A percentile compares a stretch with the other conserved stretches of the same genome.
These are phyloP conservation scores for Mycena venus DNA, from an alignment of 768 basidiomycete species.

Conservation along the genomic window DNA sequence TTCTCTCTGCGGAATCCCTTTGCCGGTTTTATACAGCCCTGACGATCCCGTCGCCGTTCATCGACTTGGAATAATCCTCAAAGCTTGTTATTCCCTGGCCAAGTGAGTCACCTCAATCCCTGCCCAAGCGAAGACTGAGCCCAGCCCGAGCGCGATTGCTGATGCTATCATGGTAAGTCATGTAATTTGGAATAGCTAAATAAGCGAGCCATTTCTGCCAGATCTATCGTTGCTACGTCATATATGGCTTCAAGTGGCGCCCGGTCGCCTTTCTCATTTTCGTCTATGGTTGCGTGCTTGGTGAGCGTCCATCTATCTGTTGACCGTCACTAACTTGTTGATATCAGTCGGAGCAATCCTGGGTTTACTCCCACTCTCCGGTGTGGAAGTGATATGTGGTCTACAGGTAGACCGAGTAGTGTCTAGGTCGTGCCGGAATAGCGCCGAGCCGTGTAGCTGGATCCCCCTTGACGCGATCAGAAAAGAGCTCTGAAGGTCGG, in stretches of 20 bases:
- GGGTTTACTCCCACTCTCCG: not conserved
- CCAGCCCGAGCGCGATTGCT: not conserved
- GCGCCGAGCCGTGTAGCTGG: no score
- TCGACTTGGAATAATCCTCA: not conserved
- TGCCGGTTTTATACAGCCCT: constrained; percentile 9
- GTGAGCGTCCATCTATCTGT: not conserved
- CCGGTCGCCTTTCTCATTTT: not conserved
- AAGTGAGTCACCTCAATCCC: constrained; percentile 4
- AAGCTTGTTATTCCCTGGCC: not conserved
- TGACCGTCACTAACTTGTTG: not conserved
- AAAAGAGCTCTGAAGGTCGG: no score
- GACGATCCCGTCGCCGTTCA: constrained; percentile 15
- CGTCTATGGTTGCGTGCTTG: not conserved
- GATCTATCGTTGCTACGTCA: constrained; percentile 1
- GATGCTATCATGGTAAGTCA: constrained; percentile 9
- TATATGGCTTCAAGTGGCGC: not conserved
- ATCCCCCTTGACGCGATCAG: no score
- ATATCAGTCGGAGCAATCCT: constrained; percentile 8
- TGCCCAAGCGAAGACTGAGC: not conserved
- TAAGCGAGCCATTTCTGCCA: not conserved
- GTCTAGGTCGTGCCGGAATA: no score
- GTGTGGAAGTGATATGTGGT: no score
- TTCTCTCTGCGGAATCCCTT: constrained; percentile 6
- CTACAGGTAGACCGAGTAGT: no score
- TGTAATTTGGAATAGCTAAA: no score